phyloP scores from a whole-genome alignment of 139 green algal genomes.

The Chlorella ohadii region DNA sequence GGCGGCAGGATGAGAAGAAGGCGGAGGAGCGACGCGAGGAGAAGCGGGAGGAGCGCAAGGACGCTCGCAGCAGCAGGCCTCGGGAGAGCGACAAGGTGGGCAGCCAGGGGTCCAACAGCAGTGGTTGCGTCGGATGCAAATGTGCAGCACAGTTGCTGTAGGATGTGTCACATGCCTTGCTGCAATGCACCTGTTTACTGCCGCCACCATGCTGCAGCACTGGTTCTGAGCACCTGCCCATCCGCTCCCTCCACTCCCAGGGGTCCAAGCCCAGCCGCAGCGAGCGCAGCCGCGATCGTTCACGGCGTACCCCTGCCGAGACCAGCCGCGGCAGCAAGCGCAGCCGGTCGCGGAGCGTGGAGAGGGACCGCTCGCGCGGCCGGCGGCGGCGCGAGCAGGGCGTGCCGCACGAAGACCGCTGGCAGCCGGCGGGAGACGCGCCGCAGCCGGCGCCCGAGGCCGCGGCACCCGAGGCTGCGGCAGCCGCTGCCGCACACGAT shows the following conservation, averaged over 20 bases:
- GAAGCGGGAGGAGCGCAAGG: background rate
- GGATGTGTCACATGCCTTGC: no score
- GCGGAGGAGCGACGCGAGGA: background rate
- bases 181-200: background rate
- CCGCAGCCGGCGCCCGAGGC: background rate
- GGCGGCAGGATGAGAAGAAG: background rate
- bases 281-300: slow-evolving; percentile 21
- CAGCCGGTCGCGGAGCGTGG: no score
- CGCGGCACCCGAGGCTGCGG: background rate
- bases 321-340: no score
- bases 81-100: background rate
- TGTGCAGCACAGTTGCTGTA: no score
- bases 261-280: slow-evolving; percentile 7
- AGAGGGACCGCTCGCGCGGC: background rate
- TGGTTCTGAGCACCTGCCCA: background rate
- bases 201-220: background rate
- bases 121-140: no score
- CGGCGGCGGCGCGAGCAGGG: background rate
- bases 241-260: background rate
- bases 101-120: background rate
- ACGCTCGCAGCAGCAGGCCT: no score
- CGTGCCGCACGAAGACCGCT: slow-evolving; percentile 2
- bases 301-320: background rate
- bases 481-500: no score
- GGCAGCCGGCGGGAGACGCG: slow-evolving; percentile 7